A percentile compares a stretch with the other conserved stretches of the same genome.
phyloP scores from a whole-genome alignment of 2,329 filamentous ascomycete genomes.

The Arthrobotrys sinensis region DNA sequence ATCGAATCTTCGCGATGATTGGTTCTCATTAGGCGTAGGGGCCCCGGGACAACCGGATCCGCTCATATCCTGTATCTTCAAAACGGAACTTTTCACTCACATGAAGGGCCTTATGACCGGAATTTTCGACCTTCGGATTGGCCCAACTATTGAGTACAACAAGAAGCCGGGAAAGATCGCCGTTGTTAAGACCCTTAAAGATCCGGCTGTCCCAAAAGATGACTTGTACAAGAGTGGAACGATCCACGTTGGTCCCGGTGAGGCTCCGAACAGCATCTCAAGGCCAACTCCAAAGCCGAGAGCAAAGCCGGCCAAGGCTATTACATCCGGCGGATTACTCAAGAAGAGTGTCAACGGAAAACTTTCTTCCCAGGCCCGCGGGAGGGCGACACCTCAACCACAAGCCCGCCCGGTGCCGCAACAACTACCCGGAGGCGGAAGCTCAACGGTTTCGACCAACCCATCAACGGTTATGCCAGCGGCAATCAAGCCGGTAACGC shows the following conservation, averaged over 20 bases:
- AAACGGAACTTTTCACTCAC: constrained; percentile 97
- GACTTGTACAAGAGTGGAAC: constrained; percentile 95
- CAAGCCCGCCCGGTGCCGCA: constrained; percentile 55
- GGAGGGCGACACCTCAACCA: constrained; percentile 70
- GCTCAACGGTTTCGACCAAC: constrained; percentile 66
- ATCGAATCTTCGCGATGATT: constrained; percentile 90
- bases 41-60: constrained; percentile 93
- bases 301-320: constrained; percentile 87
- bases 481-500: constrained; percentile 25
- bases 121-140: constrained; percentile 84
- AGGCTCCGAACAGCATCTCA: constrained; percentile 85
- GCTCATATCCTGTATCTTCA: constrained; percentile 92
- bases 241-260: constrained; percentile 87
- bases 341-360: constrained; percentile 86
- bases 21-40: constrained; percentile 94
- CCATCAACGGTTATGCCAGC: constrained; percentile 38
- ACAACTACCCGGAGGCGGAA: constrained; percentile 58
- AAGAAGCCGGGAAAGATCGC: constrained; percentile 97
- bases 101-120: constrained; percentile 83
- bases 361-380: constrained; percentile 76
- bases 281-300: constrained; percentile 89
- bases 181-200: constrained; percentile 89
- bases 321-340: constrained; percentile 93
- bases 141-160: constrained; percentile 90
- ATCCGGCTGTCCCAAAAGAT: constrained; percentile 78